Evolutionary conservation across 352 stramenopile genomes (phyloP).

Genomic region (Bremia lactucae): DNA sequence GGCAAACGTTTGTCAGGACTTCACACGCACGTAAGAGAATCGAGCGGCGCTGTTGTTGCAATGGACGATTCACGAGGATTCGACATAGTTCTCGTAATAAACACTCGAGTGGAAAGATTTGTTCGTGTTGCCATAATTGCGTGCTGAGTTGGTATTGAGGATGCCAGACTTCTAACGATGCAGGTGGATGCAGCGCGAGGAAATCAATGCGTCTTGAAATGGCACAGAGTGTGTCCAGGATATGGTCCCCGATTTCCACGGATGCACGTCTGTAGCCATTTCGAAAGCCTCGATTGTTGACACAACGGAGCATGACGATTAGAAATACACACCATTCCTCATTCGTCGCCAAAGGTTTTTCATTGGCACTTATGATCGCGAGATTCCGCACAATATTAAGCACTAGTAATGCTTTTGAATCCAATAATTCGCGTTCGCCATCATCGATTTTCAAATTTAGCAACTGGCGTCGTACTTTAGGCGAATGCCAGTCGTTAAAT

Average conservation of each 20-base stretch:
- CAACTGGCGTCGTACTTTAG: conserved; percentile 19
- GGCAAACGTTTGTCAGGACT: conserved; percentile 46
- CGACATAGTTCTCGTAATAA: conserved; percentile 39
- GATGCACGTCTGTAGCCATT: conserved; percentile 15
- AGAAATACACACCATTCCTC: conserved; percentile 53
- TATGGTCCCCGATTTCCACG: conserved; percentile 51
- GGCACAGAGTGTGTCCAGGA: conserved; percentile 66
- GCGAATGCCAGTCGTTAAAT: conserved; percentile 12
- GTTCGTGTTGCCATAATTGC: conserved; percentile 55
- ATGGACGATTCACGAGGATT: conserved; percentile 26
- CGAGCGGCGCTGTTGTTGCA: conserved; percentile 33
- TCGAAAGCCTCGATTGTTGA: conserved; percentile 18
- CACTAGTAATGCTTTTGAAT: conserved; percentile 40
- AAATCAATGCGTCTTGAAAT: conserved; percentile 69
- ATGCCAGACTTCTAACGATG: conserved; percentile 45
- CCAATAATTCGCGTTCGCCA: conserved; percentile 42
- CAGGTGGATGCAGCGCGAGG: conserved; percentile 39
- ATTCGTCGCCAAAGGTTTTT: conserved; percentile 50
- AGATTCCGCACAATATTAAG: conserved; percentile 77
- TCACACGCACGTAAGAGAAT: conserved; percentile 55
- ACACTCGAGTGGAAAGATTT: conserved; percentile 48
- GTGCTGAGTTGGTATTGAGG: conserved; percentile 43
- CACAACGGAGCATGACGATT: conserved; percentile 44
- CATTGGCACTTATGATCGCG: conserved; percentile 59
- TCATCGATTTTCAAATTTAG: conserved; percentile 34